Evolutionary conservation across 805 yeast genomes (phyloP), one percentile per base, ranked within the genome.

Genomic region (Candida piceae): DNA sequence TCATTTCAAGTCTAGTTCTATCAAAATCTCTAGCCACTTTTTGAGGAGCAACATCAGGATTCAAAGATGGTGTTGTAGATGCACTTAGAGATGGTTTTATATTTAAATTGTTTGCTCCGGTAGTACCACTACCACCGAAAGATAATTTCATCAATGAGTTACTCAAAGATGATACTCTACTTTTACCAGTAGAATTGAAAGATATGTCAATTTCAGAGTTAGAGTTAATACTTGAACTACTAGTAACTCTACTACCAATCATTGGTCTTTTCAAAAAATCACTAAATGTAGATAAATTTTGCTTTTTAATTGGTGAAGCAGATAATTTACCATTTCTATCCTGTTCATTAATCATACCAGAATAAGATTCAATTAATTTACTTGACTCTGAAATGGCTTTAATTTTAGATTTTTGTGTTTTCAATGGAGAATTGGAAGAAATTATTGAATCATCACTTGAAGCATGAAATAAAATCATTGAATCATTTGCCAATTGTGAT

Each of bases 1-100:
- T 55, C 69, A 66, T 57, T 46, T 74, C 80, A 40, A 74, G 40
- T 34, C 78, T 52, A 12, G 64, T 57, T 49, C 76, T 69, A 43
- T 73, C 75, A 35, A 69, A 69, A 35, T 69, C 60, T 24, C 29
- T 37, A 4, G 30, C 8, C 15, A 15, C n/a, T n/a, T n/a, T n/a
- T n/a, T n/a, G n/a, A n/a, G n/a, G n/a, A n/a, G n/a, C n/a, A n/a
- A n/a, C n/a, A n/a, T n/a, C n/a, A n/a, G n/a, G n/a, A n/a, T n/a
- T n/a, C n/a, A n/a, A n/a, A n/a, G n/a, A n/a, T n/a, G n/a, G n/a
- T n/a, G n/a, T n/a, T n/a, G n/a, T n/a, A n/a, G n/a, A n/a, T n/a
- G n/a, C n/a, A n/a, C n/a, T n/a, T n/a, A n/a, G n/a, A n/a, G n/a
- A n/a, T n/a, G n/a, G n/a, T n/a, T n/a, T n/a, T n/a, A n/a, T n/a